Evolutionary conservation across 768 basidiomycete species (phyloP).

Genomic region (Russula foetens): DNA sequence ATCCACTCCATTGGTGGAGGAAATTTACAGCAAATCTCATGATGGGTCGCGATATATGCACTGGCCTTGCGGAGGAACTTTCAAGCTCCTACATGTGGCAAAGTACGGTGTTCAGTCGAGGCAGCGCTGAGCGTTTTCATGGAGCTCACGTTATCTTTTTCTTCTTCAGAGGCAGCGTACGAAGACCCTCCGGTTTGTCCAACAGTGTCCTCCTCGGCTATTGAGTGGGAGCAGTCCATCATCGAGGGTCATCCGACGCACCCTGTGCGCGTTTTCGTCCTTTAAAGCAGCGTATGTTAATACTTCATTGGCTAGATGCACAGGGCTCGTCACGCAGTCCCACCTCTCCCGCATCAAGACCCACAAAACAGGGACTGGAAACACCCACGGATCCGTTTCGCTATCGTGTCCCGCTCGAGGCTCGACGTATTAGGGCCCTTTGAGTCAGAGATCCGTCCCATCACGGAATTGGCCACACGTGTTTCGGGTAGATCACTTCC

Average conservation of each 20-base stretch:
- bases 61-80: constrained; percentile 35
- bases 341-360: constrained; percentile 12
- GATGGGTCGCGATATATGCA: constrained; percentile 28
- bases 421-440: constrained; percentile 39
- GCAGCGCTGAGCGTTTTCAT: not conserved
- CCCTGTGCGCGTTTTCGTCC: constrained; percentile 32
- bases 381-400: constrained; percentile 42
- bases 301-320: constrained; percentile 39
- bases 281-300: not conserved
- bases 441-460: constrained; percentile 27
- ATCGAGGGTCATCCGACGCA: constrained; percentile 54
- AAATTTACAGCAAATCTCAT: constrained; percentile 35
- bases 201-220: constrained; percentile 32
- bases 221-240: constrained; percentile 52
- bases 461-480: constrained; percentile 31
- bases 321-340: constrained; percentile 36
- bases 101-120: constrained; percentile 25
- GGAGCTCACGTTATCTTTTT: not conserved
- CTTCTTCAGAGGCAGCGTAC: constrained; percentile 32
- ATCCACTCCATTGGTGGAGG: constrained; percentile 36
- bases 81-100: constrained; percentile 39
- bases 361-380: constrained; percentile 37
- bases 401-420: constrained; percentile 31
- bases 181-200: constrained; percentile 37
- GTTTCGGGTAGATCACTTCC: constrained; percentile 25